Percentiles rank a stretch among this genome's conserved stretches.
Evolutionary conservation across 257 asterid genomes (phyloP).

Genomic region (Buddleja alternifolia): DNA sequence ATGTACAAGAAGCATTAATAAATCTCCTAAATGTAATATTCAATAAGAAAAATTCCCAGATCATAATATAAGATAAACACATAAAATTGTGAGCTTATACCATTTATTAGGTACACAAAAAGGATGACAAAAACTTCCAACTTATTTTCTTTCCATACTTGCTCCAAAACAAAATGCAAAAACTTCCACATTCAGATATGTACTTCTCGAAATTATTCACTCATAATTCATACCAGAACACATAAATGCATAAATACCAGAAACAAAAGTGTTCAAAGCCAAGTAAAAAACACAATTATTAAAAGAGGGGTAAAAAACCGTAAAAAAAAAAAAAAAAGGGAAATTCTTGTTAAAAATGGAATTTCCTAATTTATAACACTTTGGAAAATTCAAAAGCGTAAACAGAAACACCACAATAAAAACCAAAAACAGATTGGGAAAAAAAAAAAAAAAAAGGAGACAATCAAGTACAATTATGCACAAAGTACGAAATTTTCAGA

Average conservation of each 20-base stretch:
- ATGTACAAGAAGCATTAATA: constrained; percentile 10
- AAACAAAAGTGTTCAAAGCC: constrained; percentile 13
- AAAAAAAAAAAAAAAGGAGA: not conserved
- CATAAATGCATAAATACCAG: not conserved
- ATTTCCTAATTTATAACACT: constrained; percentile 23
- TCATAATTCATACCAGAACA: constrained; percentile 6
- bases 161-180: constrained; percentile 12
- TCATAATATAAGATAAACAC: constrained; percentile 1
- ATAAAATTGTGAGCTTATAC: constrained; percentile 15
- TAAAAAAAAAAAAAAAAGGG: not conserved
- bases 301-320: not conserved
- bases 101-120: constrained; percentile 13
- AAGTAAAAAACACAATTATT: not conserved
- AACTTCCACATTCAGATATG: constrained; percentile 1
- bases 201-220: constrained; percentile 2
- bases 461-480: constrained; percentile 29
- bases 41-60: constrained; percentile 16
- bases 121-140: not conserved
- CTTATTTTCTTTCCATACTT: constrained; percentile 10
- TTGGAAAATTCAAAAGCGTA: constrained; percentile 11
- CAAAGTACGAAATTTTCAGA: constrained; percentile 11
- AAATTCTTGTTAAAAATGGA: constrained; percentile 1
- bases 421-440: not conserved
- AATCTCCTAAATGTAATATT: constrained; percentile 18
- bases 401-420: constrained; percentile 15